phyloP scores from a whole-genome alignment of 75 land plant species.

The Isoetes taiwanensis region DNA sequence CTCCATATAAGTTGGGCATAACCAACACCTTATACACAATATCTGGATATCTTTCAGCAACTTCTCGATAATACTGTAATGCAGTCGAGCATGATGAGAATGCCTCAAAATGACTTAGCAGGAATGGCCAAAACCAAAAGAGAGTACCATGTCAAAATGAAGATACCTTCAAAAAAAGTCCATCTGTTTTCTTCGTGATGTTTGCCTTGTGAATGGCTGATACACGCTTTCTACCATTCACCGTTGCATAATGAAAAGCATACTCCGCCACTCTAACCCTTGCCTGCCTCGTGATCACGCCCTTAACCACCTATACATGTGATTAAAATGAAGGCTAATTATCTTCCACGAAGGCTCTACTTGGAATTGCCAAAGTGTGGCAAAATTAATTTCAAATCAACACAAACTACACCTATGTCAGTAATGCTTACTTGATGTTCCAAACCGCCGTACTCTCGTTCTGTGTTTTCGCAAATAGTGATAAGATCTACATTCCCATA shows the following conservation, averaged over 20 bases:
- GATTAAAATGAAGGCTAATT: no score
- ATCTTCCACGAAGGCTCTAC: background rate
- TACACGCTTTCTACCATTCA: background rate
- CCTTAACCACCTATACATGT: constrained; percentile 1
- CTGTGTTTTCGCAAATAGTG: constrained; percentile 5
- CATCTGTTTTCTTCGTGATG: constrained; percentile 5
- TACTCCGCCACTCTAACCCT: constrained; percentile 1
- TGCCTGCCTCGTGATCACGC: background rate
- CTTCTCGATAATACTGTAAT: background rate
- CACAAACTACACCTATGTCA: no score
- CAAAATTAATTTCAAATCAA: no score
- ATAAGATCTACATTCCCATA: constrained; percentile 7
- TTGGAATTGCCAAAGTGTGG: no score
- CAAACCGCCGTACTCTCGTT: constrained; percentile 2
- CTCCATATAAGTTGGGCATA: constrained; percentile 4
- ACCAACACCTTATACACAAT: constrained; percentile 5
- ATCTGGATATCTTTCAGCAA: background rate
- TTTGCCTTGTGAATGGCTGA: constrained; percentile 3
- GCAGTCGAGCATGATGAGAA: no score
- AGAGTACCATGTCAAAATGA: no score
- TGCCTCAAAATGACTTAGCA: no score
- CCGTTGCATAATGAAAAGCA: constrained; percentile 1
- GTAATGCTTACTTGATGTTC: constrained; percentile 1
- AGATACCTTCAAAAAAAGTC: background rate
- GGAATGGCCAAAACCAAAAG: no score